A percentile compares a stretch with the other conserved stretches of the same genome.
phyloP scores from a whole-genome alignment of 129 eudicot species.

The Tagetes erecta region DNA sequence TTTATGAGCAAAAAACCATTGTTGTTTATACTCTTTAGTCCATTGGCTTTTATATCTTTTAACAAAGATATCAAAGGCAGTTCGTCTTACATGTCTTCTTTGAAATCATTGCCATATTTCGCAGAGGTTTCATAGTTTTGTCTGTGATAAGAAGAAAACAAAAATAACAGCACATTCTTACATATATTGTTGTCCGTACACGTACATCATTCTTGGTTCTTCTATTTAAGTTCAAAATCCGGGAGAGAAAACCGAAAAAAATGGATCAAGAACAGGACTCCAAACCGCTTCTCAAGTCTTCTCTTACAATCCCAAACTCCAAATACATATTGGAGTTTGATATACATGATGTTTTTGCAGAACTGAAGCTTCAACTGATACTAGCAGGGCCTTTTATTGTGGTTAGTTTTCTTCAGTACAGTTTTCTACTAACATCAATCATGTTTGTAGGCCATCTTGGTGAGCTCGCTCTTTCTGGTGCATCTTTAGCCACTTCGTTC shows the following conservation, averaged over 20 bases:
- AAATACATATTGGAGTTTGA: constrained; percentile 12
- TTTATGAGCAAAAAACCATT: neutral
- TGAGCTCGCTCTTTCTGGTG: constrained; percentile 40
- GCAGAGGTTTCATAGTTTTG: constrained; percentile 7
- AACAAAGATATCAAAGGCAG: neutral
- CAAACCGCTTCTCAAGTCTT: constrained; percentile 31
- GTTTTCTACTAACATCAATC: constrained; percentile 33
- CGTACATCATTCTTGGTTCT: neutral
- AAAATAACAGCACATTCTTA: constrained; percentile 2
- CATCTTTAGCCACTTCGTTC: constrained; percentile 40
- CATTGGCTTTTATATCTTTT: neutral
- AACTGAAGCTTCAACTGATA: constrained; percentile 33
- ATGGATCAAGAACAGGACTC: constrained; percentile 31
- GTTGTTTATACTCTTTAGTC: constrained; percentile 1
- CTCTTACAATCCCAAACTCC: constrained; percentile 16
- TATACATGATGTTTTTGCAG: constrained; percentile 13
- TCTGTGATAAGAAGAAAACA: neutral
- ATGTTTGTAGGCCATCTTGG: constrained; percentile 43
- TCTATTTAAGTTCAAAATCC: constrained; percentile 7
- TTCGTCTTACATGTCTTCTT: neutral
- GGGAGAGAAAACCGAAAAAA: neutral
- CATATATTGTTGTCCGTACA: neutral
- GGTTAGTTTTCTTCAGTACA: constrained; percentile 36
- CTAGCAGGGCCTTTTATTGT: constrained; percentile 39
- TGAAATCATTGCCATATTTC: neutral